Base-by-base conservation (phyloP, 177 flowering plant genomes). In the Vitis hybrid region DNA sequence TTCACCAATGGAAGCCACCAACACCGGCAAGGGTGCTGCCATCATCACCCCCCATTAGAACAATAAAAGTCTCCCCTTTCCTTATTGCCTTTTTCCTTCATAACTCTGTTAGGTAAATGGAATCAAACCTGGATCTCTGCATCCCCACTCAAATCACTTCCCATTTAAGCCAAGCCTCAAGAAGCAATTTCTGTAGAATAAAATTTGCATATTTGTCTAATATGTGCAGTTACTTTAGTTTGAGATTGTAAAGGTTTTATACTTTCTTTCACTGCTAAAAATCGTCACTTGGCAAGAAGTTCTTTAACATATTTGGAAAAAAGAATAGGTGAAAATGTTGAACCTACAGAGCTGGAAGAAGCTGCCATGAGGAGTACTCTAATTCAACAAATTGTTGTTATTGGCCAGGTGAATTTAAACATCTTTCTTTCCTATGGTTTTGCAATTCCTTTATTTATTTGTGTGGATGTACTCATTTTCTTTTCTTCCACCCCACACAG, bases 271-370 rank as follows among this genome's bases (percentile, higher is more conserved):
- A 40, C 45, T 40, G 45, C 45, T 6, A 40, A 40, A 40, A 40
- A 4, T 40, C 0, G 45, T 40, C 45, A 40, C 8, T 40, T 40
- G 45, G 45, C 45, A 40, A 40, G 45, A 40, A 40, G 45, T 40
- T 40, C 45, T 7, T 40, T 4, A 40, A 40, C 45, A 40, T 40
- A 40, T 50, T 40, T 62, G 58, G 49, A 15, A 52, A 65, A 65
- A 26, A 26, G 30, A 26, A 65, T 73, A 93, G 98, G 98, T 83
- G 98, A 91, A 85, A 94, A 94, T 80, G 95, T 91, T 56, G 98
- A 94, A 80, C 98, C 98, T 26, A 72, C 83, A 19, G 92, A 80
- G 71, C 78, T 94, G 70, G 98, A 94, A 78, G 97, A 88, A 74
- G 92, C 97, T 76, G 97, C 97, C 55, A 32, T 88, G 77, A 80